Evolutionary conservation across 1,139 yeast species (phyloP).

Genomic region (Magnusiomyces clavatus): DNA sequence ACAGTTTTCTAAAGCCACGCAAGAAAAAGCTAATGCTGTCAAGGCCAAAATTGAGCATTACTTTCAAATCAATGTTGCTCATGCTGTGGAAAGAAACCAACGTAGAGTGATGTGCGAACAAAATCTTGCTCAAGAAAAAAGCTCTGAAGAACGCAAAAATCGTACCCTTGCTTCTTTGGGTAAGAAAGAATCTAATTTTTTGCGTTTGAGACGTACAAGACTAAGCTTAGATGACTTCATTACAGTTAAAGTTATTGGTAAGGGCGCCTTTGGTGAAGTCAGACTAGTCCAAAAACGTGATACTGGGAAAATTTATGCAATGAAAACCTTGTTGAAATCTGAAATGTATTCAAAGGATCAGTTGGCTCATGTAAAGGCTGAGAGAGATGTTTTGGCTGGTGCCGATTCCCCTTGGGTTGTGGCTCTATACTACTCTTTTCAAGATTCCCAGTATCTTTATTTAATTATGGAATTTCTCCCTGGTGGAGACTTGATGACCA

Average conservation of each 20-base stretch:
- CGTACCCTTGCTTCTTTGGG: conserved; percentile 59
- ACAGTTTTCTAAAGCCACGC: conserved; percentile 45
- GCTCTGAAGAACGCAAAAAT: conserved; percentile 60
- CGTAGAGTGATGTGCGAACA: conserved; percentile 58
- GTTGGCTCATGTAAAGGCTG: conserved; percentile 70
- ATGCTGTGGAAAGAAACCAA: conserved; percentile 66
- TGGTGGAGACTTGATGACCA: conserved; percentile 73
- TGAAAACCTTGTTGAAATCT: conserved; percentile 61
- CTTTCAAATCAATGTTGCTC: conserved; percentile 61
- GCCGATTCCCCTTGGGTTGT: conserved; percentile 77
- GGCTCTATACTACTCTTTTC: conserved; percentile 62
- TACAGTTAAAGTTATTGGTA: conserved; percentile 68
- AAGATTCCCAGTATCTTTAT: conserved; percentile 59
- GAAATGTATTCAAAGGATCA: conserved; percentile 73
- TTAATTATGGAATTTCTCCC: conserved; percentile 71
- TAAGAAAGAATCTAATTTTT: conserved; percentile 57
- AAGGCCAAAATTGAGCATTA: conserved; percentile 58
- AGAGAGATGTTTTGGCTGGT: conserved; percentile 67
- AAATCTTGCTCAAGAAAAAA: conserved; percentile 47
- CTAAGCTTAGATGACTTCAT: conserved; percentile 55
- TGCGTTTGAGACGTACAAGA: conserved; percentile 57
- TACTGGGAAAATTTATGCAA: conserved; percentile 69
- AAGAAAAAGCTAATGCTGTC: conserved; percentile 57
- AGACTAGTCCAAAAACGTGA: conserved; percentile 63
- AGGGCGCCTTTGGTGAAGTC: conserved; percentile 75